Evolutionary conservation across 2,329 filamentous ascomycete species (phyloP), one percentile per base, ranked within the genome.

Genomic region (Ascocoryne sarcoides): DNA sequence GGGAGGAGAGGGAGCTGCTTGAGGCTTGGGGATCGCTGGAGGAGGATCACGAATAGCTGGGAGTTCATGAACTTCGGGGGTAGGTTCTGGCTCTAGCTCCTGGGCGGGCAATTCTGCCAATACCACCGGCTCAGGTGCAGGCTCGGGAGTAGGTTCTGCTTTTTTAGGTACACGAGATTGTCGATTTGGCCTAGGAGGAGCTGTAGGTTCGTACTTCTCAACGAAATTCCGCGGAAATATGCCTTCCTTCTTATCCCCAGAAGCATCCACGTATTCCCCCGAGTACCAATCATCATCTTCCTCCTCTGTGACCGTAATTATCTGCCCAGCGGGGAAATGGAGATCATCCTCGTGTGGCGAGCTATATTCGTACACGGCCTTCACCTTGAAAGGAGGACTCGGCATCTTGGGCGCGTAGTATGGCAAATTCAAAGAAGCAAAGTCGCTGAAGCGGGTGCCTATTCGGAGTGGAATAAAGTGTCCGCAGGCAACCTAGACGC

Each of bases 171-270:
- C 65, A 51, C 85, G 80, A 43, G 63, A 66, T 12, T 76, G 70
- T 56, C 92, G 79, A 48, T 76, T 74, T 43, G 92, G 92, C 44
- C 92, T 79, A 45, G 89, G 87, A 45, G 92, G 92, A 48, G 90
- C 83, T 42, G 80, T 83, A 28, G 92, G 92, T 62, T 96, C 90
- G 64, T 87, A 93, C 65, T 82, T 87, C 65, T 98, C 92, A 58
- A 98, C 92, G 60, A 98, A 98, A 66, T 96, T 98, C 61, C 84
- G 82, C 37, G 88, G 90, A 63, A 95, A 96, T 55, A 95, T 84
- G 52, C 90, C 90, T 58, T 89, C 80, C 60, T 80, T 76, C 63
- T 82, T 87, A 48, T 63, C 65, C 42, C 92, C 92, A 38, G 71
- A 65, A 45, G 79, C 76, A 63, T 93, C 85, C 49, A 79, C 68